Evolutionary conservation across 352 stramenopile genomes (phyloP).

Genomic region (Thraustochytrium striatum): DNA sequence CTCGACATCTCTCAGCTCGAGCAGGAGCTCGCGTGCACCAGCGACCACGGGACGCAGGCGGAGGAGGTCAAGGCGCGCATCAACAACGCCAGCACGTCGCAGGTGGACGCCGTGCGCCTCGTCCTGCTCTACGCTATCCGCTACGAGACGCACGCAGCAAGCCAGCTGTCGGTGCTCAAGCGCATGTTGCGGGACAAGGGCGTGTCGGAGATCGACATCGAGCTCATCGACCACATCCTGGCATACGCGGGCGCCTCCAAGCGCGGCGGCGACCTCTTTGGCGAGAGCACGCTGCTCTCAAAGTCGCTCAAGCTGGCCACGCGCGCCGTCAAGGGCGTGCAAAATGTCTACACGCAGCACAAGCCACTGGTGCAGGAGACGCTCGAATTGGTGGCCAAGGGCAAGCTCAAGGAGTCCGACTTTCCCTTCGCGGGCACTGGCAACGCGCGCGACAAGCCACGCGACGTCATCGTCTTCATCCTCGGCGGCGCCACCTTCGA

Average conservation of each 20-base stretch:
- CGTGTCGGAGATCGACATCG: constrained; percentile 71
- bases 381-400: constrained; percentile 67
- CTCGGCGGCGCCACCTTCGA: constrained; percentile 96
- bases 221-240: constrained; percentile 67
- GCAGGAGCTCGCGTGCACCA: constrained; percentile 75
- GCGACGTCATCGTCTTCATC: constrained; percentile 92
- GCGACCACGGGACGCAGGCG: constrained; percentile 69
- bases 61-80: constrained; percentile 71
- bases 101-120: constrained; percentile 94
- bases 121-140: constrained; percentile 95
- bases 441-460: constrained; percentile 47
- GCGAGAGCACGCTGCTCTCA: constrained; percentile 64
- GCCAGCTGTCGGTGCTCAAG: constrained; percentile 48
- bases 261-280: constrained; percentile 59
- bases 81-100: constrained; percentile 66
- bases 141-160: constrained; percentile 77
- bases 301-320: constrained; percentile 82
- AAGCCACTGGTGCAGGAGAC: constrained; percentile 90
- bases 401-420: constrained; percentile 66
- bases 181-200: constrained; percentile 49
- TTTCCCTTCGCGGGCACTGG: constrained; percentile 53
- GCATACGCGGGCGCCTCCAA: constrained; percentile 54
- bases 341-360: constrained; percentile 98
- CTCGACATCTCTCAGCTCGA: constrained; percentile 97
- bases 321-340: constrained; percentile 83